phyloP scores from a whole-genome alignment of 768 basidiomycete species.

The Russula dissimulans region DNA sequence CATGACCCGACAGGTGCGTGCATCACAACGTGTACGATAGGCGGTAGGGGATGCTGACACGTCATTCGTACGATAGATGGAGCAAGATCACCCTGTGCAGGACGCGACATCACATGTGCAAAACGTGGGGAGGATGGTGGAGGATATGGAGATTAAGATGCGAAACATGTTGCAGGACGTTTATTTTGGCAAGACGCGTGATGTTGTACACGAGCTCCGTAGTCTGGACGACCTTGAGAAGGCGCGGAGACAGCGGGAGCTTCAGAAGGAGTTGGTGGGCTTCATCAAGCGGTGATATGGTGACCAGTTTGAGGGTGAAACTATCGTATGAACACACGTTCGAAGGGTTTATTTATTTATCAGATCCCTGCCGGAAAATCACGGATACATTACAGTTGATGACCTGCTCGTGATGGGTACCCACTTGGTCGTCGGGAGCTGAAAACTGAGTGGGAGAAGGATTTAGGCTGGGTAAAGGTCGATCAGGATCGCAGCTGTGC shows the following conservation, averaged over 20 bases:
- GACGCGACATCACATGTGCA: slow-evolving; percentile 78
- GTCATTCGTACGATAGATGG: slow-evolving; percentile 43
- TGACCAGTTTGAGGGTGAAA: neutral
- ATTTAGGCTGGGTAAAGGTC: neutral
- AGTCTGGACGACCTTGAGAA: slow-evolving; percentile 81
- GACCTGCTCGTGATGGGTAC: too few species aligned
- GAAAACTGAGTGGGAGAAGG: neutral
- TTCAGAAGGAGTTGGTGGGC: slow-evolving; percentile 87
- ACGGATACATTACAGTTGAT: neutral
- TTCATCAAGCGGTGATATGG: slow-evolving; percentile 47
- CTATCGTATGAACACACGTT: too few species aligned
- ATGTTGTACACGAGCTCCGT: slow-evolving; percentile 87
- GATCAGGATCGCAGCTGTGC: slow-evolving; percentile 35
- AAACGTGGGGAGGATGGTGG: slow-evolving; percentile 92
- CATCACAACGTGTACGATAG: slow-evolving; percentile 1
- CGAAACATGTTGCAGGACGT: slow-evolving; percentile 90
- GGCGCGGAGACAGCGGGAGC: slow-evolving; percentile 66
- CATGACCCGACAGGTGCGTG: slow-evolving; percentile 90
- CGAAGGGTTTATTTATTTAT: neutral
- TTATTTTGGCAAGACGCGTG: slow-evolving; percentile 94
- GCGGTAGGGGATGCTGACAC: neutral
- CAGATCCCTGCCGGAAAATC: neutral
- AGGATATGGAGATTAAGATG: slow-evolving; percentile 99
- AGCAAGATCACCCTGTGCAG: slow-evolving; percentile 78
- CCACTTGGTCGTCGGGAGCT: too few species aligned